Conservation (phyloP, 2,329 filamentous ascomycete genomes). For the Nigrospora osmanthi region DNA sequence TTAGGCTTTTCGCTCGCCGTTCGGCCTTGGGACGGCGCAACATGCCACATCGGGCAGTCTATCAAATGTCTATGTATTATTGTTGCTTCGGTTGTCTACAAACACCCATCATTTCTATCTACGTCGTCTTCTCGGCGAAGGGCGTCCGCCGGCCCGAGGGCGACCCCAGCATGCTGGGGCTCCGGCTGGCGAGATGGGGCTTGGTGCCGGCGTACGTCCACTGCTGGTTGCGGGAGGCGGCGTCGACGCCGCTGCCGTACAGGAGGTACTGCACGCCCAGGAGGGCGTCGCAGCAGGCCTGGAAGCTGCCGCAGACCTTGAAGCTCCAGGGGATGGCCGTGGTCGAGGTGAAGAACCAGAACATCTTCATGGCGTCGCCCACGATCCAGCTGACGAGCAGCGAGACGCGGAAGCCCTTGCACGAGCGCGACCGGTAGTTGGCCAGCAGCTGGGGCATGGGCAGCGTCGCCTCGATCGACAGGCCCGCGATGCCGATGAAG, state of each 20-base stretch:
- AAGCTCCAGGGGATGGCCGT: conserved; percentile 69
- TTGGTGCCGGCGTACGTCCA: conserved; percentile 20
- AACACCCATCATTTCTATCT: neutral
- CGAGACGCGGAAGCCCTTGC: conserved; percentile 69
- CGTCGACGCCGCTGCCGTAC: conserved; percentile 48
- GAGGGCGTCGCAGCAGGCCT: conserved; percentile 67
- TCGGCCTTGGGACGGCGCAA: no score
- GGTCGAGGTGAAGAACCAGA: conserved; percentile 70
- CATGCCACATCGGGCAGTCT: no score
- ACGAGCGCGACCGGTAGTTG: conserved; percentile 61
- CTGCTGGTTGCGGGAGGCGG: conserved; percentile 14
- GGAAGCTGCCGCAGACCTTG: conserved; percentile 76
- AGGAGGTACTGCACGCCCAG: conserved; percentile 68
- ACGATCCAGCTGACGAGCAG: conserved; percentile 72
- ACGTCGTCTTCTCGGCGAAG: conserved; percentile 23
- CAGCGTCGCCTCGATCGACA: conserved; percentile 73
- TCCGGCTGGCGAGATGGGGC: conserved; percentile 17
- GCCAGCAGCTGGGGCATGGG: conserved; percentile 71
- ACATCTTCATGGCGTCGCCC: conserved; percentile 81
- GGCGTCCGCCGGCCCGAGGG: conserved; percentile 30
- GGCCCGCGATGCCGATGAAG: conserved; percentile 65
- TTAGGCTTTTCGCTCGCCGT: no score
- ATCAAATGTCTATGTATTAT: no score
- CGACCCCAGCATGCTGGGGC: conserved; percentile 26
- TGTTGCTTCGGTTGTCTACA: no score